Conservation (phyloP, 2,329 filamentous ascomycete genomes). For the Calycina marina region DNA sequence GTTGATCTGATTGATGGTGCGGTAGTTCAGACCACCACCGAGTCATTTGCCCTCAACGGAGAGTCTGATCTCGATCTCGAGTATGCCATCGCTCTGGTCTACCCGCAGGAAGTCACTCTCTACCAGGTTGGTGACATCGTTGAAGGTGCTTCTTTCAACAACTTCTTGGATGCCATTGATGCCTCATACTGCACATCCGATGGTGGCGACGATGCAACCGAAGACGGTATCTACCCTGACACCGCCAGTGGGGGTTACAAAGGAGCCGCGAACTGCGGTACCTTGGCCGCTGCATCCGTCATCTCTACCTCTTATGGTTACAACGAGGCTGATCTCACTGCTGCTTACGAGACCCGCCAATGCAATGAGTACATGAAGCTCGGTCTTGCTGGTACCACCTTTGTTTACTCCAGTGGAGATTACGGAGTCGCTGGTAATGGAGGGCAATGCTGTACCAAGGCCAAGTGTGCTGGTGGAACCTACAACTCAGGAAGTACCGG, state of each 20-base stretch:
- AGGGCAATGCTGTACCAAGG: slow-evolving; percentile 27
- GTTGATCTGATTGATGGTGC: slow-evolving; percentile 14
- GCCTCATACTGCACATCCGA: slow-evolving; percentile 30
- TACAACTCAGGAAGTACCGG: slow-evolving; percentile 1
- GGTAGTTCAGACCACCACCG: slow-evolving; percentile 5
- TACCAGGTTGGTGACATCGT: slow-evolving; percentile 17
- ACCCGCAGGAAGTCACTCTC: slow-evolving; percentile 14
- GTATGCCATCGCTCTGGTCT: slow-evolving; percentile 15
- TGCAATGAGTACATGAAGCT: slow-evolving; percentile 52
- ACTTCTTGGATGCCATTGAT: slow-evolving; percentile 19
- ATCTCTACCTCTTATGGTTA: slow-evolving; percentile 54
- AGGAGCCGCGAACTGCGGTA: slow-evolving; percentile 15
- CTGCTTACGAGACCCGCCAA: slow-evolving; percentile 43
- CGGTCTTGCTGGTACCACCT: slow-evolving; percentile 49
- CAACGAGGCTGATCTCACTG: slow-evolving; percentile 48
- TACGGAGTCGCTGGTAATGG: slow-evolving; percentile 43
- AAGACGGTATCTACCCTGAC: slow-evolving; percentile 31
- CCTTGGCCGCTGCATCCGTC: slow-evolving; percentile 14
- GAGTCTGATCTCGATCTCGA: slow-evolving; percentile 25
- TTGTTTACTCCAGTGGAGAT: slow-evolving; percentile 51
- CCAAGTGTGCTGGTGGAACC: slow-evolving; percentile 2
- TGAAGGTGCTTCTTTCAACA: slow-evolving; percentile 13
- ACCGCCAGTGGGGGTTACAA: slow-evolving; percentile 26
- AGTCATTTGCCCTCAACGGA: slow-evolving; percentile 4
- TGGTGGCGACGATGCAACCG: slow-evolving; percentile 24